Conservation (phyloP, 495 filamentous ascomycete genomes). For the Cudoniella acicularis region DNA sequence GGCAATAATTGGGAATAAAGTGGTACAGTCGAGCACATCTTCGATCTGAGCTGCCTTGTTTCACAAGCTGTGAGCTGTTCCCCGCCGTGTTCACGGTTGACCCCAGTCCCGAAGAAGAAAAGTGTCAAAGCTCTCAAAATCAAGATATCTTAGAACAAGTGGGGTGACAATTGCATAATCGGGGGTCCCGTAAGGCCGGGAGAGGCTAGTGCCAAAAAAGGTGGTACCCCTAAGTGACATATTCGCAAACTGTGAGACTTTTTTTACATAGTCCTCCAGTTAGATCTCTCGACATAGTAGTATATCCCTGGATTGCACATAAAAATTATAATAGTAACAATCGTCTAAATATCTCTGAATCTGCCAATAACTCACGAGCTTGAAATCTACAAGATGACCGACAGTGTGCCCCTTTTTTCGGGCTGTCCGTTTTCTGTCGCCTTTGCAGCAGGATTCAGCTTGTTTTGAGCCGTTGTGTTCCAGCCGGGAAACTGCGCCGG, state of each 20-base stretch:
- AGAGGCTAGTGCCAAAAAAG: no score
- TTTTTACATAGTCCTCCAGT: no score
- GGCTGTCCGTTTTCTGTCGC: background rate
- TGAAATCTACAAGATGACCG: no score
- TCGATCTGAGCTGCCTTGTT: background rate
- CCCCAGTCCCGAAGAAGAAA: background rate
- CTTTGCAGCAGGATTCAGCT: constrained; percentile 3
- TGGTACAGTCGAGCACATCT: background rate
- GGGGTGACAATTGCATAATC: background rate
- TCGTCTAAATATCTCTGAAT: no score
- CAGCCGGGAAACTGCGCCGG: background rate
- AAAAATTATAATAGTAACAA: no score
- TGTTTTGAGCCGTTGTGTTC: background rate
- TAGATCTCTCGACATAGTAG: no score
- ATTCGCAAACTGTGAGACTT: no score
- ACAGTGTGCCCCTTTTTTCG: no score
- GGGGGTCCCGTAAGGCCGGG: background rate
- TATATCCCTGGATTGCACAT: no score
- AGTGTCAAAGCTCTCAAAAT: background rate
- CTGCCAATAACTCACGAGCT: no score
- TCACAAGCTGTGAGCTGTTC: background rate
- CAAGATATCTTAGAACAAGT: background rate
- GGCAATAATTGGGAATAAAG: no score
- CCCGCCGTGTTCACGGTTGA: background rate
- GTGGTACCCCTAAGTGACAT: no score